A percentile compares a stretch with the other conserved stretches of the same genome.
Evolutionary conservation across 306 rosid genomes (phyloP).

Genomic region (Cucumis sativus): DNA sequence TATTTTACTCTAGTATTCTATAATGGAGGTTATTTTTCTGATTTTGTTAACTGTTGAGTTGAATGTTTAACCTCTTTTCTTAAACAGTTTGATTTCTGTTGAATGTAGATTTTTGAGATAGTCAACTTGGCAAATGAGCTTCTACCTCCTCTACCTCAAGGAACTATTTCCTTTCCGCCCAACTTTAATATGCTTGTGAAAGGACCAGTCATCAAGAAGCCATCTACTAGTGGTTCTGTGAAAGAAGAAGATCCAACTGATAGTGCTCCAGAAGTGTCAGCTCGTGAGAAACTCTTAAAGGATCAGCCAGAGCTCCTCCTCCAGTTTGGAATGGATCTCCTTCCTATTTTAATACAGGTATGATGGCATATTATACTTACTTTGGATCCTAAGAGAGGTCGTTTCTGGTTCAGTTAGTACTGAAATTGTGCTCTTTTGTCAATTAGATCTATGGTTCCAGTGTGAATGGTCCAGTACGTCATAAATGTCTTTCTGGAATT

Average conservation of each 20-base stretch:
- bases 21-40: background rate
- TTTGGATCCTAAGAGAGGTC: background rate
- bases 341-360: slow-evolving; percentile 87
- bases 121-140: slow-evolving; percentile 96
- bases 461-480: slow-evolving; percentile 92
- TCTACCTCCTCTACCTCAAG: slow-evolving; percentile 91
- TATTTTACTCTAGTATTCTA: background rate
- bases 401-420: slow-evolving; percentile 3
- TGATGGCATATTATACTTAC: slow-evolving; percentile 4
- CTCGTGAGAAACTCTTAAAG: slow-evolving; percentile 82
- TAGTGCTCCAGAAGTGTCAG: slow-evolving; percentile 52
- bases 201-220: slow-evolving; percentile 55
- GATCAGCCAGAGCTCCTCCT: slow-evolving; percentile 86
- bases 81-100: background rate
- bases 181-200: slow-evolving; percentile 57
- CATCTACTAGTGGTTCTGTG: slow-evolving; percentile 56
- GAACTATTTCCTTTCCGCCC: slow-evolving; percentile 69
- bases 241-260: slow-evolving; percentile 72
- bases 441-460: slow-evolving; percentile 92
- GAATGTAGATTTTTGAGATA: slow-evolving; percentile 73
- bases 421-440: slow-evolving; percentile 11
- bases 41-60: background rate
- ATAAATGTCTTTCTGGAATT: slow-evolving; percentile 82
- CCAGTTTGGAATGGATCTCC: slow-evolving; percentile 92
- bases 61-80: background rate